A percentile compares a stretch with the other conserved stretches of the same genome.
phyloP scores from a whole-genome alignment of 352 stramenopile species.

The Phytophthora ohioensis region DNA sequence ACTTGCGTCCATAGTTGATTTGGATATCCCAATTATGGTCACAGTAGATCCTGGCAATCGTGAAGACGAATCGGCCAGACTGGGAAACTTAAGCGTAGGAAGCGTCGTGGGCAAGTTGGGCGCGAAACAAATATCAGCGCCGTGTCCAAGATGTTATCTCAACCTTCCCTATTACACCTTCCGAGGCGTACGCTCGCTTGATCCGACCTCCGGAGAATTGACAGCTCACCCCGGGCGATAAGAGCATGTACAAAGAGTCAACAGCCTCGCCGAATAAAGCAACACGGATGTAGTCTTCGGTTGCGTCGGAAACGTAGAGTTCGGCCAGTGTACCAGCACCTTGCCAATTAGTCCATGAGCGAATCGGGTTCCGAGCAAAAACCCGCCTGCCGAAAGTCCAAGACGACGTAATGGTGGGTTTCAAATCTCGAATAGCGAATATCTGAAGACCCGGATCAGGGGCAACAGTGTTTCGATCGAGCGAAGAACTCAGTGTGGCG shows the following conservation, averaged over 20 bases:
- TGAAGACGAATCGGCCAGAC: no score
- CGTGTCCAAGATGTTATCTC: not conserved
- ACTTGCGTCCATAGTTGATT: no score
- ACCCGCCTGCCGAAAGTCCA: not conserved
- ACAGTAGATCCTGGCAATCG: no score
- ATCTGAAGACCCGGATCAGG: no score
- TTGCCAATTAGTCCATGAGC: not conserved
- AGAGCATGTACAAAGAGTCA: not conserved
- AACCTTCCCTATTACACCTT: not conserved
- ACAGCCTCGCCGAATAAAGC: not conserved
- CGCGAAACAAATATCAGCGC: not conserved
- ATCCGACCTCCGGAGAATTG: not conserved
- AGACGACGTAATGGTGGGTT: not conserved
- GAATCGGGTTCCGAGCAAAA: not conserved
- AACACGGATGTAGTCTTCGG: not conserved
- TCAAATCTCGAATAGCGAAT: not conserved
- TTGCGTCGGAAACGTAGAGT: not conserved
- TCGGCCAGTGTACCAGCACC: not conserved
- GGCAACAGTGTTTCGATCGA: no score
- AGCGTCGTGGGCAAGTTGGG: not conserved
- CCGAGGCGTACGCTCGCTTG: not conserved
- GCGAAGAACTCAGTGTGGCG: no score
- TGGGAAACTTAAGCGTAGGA: no score
- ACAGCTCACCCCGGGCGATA: not conserved
- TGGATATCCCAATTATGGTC: no score